Evolutionary conservation across 352 stramenopile genomes (phyloP).

Genomic region (Phytophthora macrochlamydospora): DNA sequence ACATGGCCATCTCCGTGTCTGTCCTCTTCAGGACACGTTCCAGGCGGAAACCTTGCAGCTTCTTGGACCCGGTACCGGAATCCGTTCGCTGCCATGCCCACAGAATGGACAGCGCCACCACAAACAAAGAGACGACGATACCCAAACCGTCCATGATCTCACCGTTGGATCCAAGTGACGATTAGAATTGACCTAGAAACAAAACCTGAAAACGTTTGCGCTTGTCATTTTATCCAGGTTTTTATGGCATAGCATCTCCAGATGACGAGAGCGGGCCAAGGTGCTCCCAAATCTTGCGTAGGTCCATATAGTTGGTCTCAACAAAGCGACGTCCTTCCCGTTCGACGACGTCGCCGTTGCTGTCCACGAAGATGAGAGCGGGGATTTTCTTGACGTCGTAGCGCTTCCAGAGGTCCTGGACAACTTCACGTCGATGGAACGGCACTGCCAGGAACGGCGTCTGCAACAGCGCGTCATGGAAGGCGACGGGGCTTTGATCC

Average conservation of each 20-base stretch:
- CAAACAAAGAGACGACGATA: conserved; percentile 27
- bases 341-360: conserved; percentile 63
- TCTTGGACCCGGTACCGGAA: conserved; percentile 29
- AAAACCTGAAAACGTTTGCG: no score
- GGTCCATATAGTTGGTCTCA: conserved; percentile 68
- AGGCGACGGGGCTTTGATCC: conserved; percentile 57
- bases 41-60: conserved; percentile 61
- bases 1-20: conserved; percentile 68
- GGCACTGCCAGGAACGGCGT: conserved; percentile 65
- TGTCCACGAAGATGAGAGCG: conserved; percentile 70
- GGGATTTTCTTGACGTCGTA: conserved; percentile 77
- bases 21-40: conserved; percentile 68
- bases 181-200: not conserved
- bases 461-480: conserved; percentile 63
- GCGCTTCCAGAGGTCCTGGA: conserved; percentile 65
- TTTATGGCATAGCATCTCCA: conserved; percentile 37
- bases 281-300: conserved; percentile 65
- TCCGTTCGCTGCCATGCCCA: conserved; percentile 35
- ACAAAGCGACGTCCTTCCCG: conserved; percentile 65
- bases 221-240: not conserved
- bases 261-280: conserved; percentile 23
- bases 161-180: not conserved
- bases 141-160: conserved; percentile 11
- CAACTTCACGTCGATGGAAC: conserved; percentile 51
- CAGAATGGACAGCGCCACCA: conserved; percentile 37